Evolutionary conservation across 495 filamentous ascomycete species (phyloP).

Genomic region (Aspergillus coremiiformis): DNA sequence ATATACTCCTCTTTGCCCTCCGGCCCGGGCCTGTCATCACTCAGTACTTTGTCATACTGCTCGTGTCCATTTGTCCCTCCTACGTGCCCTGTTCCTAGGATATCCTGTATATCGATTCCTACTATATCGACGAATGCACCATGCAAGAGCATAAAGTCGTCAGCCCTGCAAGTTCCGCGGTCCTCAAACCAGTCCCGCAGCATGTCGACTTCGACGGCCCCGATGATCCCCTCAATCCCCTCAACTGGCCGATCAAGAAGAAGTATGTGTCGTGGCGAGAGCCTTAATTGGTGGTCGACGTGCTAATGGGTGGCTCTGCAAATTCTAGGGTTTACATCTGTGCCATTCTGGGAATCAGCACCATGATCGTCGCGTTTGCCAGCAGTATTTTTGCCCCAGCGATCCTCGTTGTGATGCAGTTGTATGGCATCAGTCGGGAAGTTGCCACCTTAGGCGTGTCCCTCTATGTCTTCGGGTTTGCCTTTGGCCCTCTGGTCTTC

Average conservation of each 20-base stretch:
- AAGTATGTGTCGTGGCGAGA: not conserved
- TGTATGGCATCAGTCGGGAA: slow-evolving; percentile 11
- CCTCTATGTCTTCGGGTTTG: slow-evolving; percentile 19
- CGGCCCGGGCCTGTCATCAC: no score
- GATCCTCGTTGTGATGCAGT: slow-evolving; percentile 7
- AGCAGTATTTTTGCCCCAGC: slow-evolving; percentile 15
- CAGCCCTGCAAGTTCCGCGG: not conserved
- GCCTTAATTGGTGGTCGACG: not conserved
- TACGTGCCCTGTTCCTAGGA: no score
- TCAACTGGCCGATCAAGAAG: slow-evolving; percentile 11
- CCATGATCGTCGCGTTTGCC: slow-evolving; percentile 13
- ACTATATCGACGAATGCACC: not conserved
- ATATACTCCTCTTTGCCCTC: not conserved
- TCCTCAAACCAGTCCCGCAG: not conserved
- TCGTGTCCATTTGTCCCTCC: no score
- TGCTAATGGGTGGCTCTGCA: not conserved
- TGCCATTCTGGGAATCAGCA: slow-evolving; percentile 9
- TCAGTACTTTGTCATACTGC: not conserved
- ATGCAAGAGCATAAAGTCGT: not conserved
- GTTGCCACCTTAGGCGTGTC: slow-evolving; percentile 15
- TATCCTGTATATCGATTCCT: not conserved
- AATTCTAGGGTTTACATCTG: slow-evolving; percentile 2
- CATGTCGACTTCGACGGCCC: slow-evolving; percentile 14
- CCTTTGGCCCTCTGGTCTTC: slow-evolving; percentile 15
- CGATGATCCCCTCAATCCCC: slow-evolving; percentile 11